Evolutionary conservation across 1,284 basidiomycete genomes (phyloP), one percentile per base, ranked within the genome.

Genomic region (Ceratobasidium sp.): DNA sequence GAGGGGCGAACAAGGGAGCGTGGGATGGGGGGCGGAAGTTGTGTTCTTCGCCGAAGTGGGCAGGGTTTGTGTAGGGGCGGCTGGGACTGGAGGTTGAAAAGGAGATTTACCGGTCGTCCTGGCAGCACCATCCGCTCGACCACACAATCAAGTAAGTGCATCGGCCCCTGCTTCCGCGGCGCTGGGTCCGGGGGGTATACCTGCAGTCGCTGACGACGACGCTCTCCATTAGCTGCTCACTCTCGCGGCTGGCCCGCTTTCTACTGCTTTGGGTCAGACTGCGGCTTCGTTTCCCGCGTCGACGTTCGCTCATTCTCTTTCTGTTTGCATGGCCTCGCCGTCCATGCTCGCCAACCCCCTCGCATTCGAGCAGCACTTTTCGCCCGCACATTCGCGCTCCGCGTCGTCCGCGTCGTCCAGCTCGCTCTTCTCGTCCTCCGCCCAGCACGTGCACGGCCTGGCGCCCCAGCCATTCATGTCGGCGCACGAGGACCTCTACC

Each of bases 401-500:
- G 86, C 84, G 79, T 91, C 90, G 63, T 91, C 91, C 59, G 86
- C 84, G 79, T 91, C 90, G 63, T 84, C 86, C 69, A 89, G 88
- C 73, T 86, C 88, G 70, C 86, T 87, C 77, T 49, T 42, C 28
- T 53, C 88, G 90, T 51, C 90, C 90, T 58, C 88, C 89, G 76
- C 92, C 90, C 40, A 5, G 38, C 58, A 12, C 73, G 88, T 90
- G 76, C 89, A 90, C 79, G 88, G 88, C 77, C 77, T 80, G 77
- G 73, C 85, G 74, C 80, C 83, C 76, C 84, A 49, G 9, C 3
- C 18, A 5, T 60, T 60, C 21, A 60, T 60, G 58, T 60, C 48
- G 16, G n/a, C 58, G 51, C 51, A 54, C 62, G 61, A 63, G 18
- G 61, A 63, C 14, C 53, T 56, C 53, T 30, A 30, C 53, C 53